A percentile compares a stretch with the other conserved stretches of the same genome.
Conservation (phyloP, 1,139 yeast species). For the Scheffersomyces cryptocercus region DNA sequence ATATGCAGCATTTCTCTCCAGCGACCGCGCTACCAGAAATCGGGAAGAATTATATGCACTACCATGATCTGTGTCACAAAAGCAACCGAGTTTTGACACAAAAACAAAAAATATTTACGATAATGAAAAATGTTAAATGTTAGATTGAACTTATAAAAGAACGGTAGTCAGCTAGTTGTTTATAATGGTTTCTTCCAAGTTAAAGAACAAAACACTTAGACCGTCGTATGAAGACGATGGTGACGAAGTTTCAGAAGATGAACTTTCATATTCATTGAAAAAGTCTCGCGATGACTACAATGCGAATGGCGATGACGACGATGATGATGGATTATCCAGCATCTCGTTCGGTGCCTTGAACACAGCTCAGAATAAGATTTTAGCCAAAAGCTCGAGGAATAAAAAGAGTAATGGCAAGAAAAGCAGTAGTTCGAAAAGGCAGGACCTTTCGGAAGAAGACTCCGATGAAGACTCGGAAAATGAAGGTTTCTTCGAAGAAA, state of each 20-base stretch:
- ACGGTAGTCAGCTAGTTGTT: no score
- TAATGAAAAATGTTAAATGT: no score
- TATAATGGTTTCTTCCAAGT: no score
- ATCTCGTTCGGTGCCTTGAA: conserved; percentile 18
- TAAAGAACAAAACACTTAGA: conserved; percentile 10
- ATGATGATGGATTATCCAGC: conserved; percentile 37
- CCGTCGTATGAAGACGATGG: conserved; percentile 18
- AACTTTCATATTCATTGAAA: conserved; percentile 11
- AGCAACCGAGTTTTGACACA: no score
- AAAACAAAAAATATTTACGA: no score
- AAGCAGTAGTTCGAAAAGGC: conserved; percentile 10
- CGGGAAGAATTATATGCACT: background rate
- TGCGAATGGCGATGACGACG: conserved; percentile 15
- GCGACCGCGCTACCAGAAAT: background rate
- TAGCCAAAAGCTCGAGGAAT: conserved; percentile 25
- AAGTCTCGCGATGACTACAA: conserved; percentile 3
- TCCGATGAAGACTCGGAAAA: conserved; percentile 3
- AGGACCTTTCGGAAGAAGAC: conserved; percentile 5
- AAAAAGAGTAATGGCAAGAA: conserved; percentile 5
- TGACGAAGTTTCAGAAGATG: conserved; percentile 19
- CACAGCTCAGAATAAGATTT: conserved; percentile 44
- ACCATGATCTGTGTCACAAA: background rate
- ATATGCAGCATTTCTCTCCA: no score
- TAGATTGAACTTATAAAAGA: no score
- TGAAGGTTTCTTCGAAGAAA: conserved; percentile 1